Evolutionary conservation across 371 early-diverging fungal genomes (phyloP), one percentile per base, ranked within the genome.

Genomic region (Coemansia sp.): DNA sequence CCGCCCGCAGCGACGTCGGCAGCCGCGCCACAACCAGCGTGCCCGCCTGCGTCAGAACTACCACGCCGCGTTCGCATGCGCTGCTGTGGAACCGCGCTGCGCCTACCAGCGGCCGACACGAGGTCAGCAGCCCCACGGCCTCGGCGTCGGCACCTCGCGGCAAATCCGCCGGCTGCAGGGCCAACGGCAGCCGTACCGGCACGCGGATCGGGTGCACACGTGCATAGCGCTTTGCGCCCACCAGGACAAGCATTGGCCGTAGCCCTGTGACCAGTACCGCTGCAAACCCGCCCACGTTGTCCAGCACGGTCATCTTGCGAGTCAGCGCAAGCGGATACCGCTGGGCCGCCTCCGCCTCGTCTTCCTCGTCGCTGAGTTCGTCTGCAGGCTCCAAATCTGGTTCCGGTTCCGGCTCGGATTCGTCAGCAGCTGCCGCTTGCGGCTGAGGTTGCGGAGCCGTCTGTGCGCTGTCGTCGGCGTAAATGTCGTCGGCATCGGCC

Each of bases 191-290:
- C 36, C 55, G 42, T 2, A 51, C 61, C 2, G 57, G 61, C 11
- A 80, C 67, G 31, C 83, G 81, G 83, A 92, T 83, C 0, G 94
- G 95, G 70, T 93, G 94, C 0, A 93, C 86, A 42, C 94, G 83
- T 7, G 91, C 76, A 55, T 80, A 81, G 49, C 85, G 84, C 57
- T 89, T 87, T 49, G 80, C 60, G 2, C 68, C 64, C 3, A 72
- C 70, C 1, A 97, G 84, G 9, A 95, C 77, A 88, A 93, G 90
- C 16, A 86, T 81, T 1, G 96, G 94, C 20, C 88, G 84, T 9
- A 83, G 67, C 26, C 95, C 95, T 3, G 91, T 77, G n/a, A 95
- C 83, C 76, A 96, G 91, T 10, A 96, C 85, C 48, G 95, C 98
- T 5, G 89, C 75, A 70, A 88, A 94, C 5, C 91, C 90, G 40